Evolutionary conservation across 495 filamentous ascomycete species (phyloP).

Genomic region (Diplogelasinospora grovesii): DNA sequence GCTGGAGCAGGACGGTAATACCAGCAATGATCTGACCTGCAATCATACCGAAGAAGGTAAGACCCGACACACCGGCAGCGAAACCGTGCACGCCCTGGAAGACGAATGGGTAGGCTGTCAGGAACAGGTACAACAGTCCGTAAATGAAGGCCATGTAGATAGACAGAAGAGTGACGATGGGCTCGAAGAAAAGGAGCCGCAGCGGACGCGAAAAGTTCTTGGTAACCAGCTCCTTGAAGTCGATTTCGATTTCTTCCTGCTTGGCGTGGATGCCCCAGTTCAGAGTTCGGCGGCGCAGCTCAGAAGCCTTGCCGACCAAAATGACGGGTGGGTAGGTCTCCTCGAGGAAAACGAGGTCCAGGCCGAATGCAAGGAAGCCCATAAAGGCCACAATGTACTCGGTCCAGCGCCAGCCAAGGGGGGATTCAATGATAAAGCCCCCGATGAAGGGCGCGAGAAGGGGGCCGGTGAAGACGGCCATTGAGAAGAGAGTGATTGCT

Average conservation of each 20-base stretch:
- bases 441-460: conserved; percentile 76
- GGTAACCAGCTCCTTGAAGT: conserved; percentile 66
- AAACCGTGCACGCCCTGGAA: conserved; percentile 68
- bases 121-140: conserved; percentile 71
- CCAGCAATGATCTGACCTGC: conserved; percentile 64
- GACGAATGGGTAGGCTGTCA: conserved; percentile 75
- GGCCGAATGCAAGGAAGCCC: conserved; percentile 63
- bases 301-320: conserved; percentile 66
- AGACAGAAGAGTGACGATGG: conserved; percentile 65
- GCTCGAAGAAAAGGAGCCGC: conserved; percentile 71
- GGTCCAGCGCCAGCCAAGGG: conserved; percentile 83
- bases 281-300: conserved; percentile 71
- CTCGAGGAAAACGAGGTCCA: conserved; percentile 65
- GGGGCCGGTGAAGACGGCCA: conserved; percentile 78
- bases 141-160: conserved; percentile 83
- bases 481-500: conserved; percentile 75
- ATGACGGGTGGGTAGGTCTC: conserved; percentile 84
- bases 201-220: conserved; percentile 83
- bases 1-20: conserved; percentile 54
- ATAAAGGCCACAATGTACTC: conserved; percentile 66
- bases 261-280: conserved; percentile 95
- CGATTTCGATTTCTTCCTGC: conserved; percentile 87
- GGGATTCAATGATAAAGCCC: conserved; percentile 68
- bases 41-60: conserved; percentile 80
- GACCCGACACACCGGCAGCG: conserved; percentile 58